Base-by-base conservation (phyloP, 208 protist genomes). In the Zelonia costaricensis region DNA sequence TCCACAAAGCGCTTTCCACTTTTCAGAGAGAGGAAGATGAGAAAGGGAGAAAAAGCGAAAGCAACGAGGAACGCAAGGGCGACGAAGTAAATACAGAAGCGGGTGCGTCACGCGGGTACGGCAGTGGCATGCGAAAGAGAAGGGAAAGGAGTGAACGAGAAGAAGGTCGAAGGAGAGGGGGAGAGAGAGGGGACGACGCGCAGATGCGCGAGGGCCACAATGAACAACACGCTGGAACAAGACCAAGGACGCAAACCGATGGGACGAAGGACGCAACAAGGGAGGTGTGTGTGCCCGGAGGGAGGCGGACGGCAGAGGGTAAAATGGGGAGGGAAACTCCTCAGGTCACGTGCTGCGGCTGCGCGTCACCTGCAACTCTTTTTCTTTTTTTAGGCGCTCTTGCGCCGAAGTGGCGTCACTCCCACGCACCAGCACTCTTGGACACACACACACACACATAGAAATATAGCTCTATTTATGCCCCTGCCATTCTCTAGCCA, bases 121-220 rank as follows among this genome's bases (percentile, higher is more conserved):
- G 36, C 30, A 47, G 28, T 39, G 59, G 52, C 42, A 56, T 51
- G 45, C 47, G 60, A 35, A 70, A 64, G 49, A 49, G 54, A 55
- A 67, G 16, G 46, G 33, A 10, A 38, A 4, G 10, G 4, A 4
- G 33, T 38, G 7, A 13, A 4, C 33, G 7, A 4, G 4, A 46
- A 69, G 66, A 59, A 63, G 20, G 42, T 25, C 13, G 42, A 74
- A 65, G 47, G 48, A 53, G 36, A 61, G 40, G 54, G 25, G 31
- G 18, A 69, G 23, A 45, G 9, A 59, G 39, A n/a, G 42, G 42
- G 20, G 15, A 15, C 42, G 42, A n/a, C 5, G 42, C 42, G 13
- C 15, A 4, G 20, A 46, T 23, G 42, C 42, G n/a, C 9, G 42
- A 13, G 33, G 33, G 33, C 10, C 33, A 10, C 33, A 30, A 66